Percentiles rank a stretch among this genome's conserved stretches.
These are phyloP conservation scores for Parietaria judaica DNA, from an alignment of 306 rosid species.

Conservation along the genomic window DNA sequence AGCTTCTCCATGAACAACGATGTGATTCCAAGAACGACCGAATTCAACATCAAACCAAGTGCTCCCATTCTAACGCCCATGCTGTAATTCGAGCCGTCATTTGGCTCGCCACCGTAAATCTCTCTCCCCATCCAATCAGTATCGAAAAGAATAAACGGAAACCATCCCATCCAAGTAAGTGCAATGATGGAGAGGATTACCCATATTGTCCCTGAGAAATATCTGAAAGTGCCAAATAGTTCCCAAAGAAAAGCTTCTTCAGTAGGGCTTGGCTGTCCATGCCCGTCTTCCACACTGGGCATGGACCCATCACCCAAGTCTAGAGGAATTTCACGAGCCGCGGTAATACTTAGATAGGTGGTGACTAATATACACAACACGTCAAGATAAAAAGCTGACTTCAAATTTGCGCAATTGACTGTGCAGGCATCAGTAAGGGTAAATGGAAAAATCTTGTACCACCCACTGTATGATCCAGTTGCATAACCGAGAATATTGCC, in stretches of 20 bases:
- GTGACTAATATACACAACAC: slow-evolving; percentile 54
- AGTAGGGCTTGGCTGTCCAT: slow-evolving; percentile 44
- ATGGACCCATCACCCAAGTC: slow-evolving; percentile 26
- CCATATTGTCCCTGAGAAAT: slow-evolving; percentile 70
- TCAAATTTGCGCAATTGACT: slow-evolving; percentile 86
- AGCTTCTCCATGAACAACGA: slow-evolving; percentile 84
- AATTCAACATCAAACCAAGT: slow-evolving; percentile 80
- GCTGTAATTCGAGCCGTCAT: slow-evolving; percentile 58
- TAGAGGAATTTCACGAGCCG: slow-evolving; percentile 68
- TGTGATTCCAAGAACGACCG: slow-evolving; percentile 82
- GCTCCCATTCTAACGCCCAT: slow-evolving; percentile 92
- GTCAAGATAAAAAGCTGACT: slow-evolving; percentile 79
- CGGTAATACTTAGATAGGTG: slow-evolving; percentile 53
- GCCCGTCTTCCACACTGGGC: slow-evolving; percentile 33
- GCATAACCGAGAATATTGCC: slow-evolving; percentile 92
- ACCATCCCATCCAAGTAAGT: slow-evolving; percentile 92
- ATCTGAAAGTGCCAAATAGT: slow-evolving; percentile 75
- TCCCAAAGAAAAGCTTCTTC: slow-evolving; percentile 92
- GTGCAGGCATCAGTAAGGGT: slow-evolving; percentile 59
- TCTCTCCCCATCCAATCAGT: slow-evolving; percentile 99
- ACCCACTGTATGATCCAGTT: slow-evolving; percentile 78
- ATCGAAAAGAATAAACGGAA: slow-evolving; percentile 84
- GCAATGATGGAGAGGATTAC: slow-evolving; percentile 63
- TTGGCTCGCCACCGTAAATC: slow-evolving; percentile 92
- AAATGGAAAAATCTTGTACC: slow-evolving; percentile 72